A percentile compares a stretch with the other conserved stretches of the same genome.
Conservation (phyloP, 176 grass and related monocot genomes). For the Miscanthus lutarioriparius region DNA sequence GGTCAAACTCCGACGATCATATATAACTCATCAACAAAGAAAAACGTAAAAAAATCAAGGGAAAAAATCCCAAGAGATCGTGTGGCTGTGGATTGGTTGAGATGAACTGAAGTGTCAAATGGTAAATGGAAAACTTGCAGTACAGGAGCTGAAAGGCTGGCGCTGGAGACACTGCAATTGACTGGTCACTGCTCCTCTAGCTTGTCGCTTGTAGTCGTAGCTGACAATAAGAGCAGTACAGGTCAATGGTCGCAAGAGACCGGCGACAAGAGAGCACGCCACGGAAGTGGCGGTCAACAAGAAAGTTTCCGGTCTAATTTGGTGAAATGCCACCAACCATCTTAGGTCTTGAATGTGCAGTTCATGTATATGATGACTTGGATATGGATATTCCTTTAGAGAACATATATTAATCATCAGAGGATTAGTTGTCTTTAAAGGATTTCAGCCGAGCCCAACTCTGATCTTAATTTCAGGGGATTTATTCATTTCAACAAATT, state of each 20-base stretch:
- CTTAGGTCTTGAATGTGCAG: background rate
- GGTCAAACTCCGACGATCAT: conserved; percentile 9
- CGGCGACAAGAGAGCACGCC: background rate
- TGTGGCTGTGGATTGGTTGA: background rate
- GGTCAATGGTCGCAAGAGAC: conserved; percentile 17
- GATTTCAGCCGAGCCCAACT: background rate
- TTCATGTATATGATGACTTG: background rate
- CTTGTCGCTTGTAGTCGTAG: conserved; percentile 7
- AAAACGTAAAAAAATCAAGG: background rate
- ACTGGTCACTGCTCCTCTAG: background rate
- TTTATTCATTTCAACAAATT: background rate
- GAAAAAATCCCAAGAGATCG: background rate
- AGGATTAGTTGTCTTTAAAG: background rate
- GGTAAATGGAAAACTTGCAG: background rate
- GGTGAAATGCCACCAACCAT: background rate
- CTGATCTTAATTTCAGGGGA: background rate
- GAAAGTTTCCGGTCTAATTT: conserved; percentile 21
- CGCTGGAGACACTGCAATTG: background rate
- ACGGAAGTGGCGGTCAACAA: conserved; percentile 33
- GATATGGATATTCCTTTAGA: background rate
- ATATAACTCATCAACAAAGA: background rate
- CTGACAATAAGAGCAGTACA: background rate
- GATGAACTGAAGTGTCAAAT: background rate
- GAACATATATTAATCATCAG: background rate
- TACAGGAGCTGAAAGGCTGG: background rate